Percentiles rank a stretch among this genome's conserved stretches.
Conservation (phyloP, 148 eudicot species). For the Amaranthus hypochondriacus region DNA sequence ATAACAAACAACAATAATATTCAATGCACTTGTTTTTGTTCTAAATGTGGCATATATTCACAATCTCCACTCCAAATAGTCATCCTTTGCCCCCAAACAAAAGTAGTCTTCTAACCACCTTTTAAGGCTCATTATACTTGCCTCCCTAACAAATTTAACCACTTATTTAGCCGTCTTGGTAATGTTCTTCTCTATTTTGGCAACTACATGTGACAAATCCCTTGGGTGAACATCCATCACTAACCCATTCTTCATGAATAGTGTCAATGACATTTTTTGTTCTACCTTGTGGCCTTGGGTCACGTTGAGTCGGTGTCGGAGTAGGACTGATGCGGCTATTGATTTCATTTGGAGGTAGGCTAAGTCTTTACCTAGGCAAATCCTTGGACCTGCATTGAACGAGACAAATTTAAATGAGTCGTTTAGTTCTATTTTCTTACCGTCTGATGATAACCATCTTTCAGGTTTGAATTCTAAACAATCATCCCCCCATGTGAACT, state of each 20-base stretch:
- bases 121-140: constrained; percentile 22
- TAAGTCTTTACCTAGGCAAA: constrained; percentile 76
- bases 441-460: constrained; percentile 69
- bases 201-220: constrained; percentile 47
- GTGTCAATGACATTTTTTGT: constrained; percentile 87
- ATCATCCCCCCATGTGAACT: constrained; percentile 84
- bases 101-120: constrained; percentile 19
- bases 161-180: constrained; percentile 16
- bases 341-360: constrained; percentile 93
- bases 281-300: constrained; percentile 70
- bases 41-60: constrained; percentile 34
- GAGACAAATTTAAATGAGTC: constrained; percentile 70
- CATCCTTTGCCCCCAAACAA: constrained; percentile 17
- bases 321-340: constrained; percentile 62
- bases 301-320: constrained; percentile 64
- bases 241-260: constrained; percentile 83
- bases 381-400: constrained; percentile 87
- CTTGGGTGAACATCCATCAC: constrained; percentile 61
- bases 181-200: constrained; percentile 32
- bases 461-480: constrained; percentile 70
- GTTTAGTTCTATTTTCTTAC: constrained; percentile 33
- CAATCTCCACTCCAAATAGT: constrained; percentile 19
- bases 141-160: not conserved
- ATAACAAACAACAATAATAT: constrained; percentile 25
- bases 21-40: constrained; percentile 15